These are phyloP conservation scores for Coelastrella sp. DNA, from an alignment of 139 green algal genomes.

Conservation along the genomic window DNA sequence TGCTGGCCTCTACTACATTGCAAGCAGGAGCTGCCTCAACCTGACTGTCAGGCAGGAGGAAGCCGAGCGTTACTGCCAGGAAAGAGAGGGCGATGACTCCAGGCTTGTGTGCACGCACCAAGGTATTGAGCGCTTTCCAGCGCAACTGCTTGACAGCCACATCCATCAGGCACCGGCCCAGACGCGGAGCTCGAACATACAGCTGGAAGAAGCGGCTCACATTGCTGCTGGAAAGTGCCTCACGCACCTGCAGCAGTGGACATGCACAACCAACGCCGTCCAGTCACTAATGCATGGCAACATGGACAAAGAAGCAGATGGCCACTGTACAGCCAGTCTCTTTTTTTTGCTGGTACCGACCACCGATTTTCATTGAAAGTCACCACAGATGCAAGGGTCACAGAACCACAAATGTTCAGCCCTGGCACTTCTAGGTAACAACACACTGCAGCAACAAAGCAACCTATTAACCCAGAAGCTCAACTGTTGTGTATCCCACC, in stretches of 20 bases:
- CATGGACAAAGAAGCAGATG: too few relatives aligned
- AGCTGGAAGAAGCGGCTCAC: constrained; percentile 79
- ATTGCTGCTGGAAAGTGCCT: constrained; percentile 51
- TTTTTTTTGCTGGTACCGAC: too few relatives aligned
- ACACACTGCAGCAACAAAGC: not conserved
- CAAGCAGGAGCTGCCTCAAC: not conserved
- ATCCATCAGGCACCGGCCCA: constrained; percentile 84
- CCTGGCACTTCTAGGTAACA: too few relatives aligned
- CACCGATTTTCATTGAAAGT: too few relatives aligned
- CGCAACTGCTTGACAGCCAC: constrained; percentile 63
- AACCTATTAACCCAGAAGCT: not conserved
- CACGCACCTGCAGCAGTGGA: not conserved
- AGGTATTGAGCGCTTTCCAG: constrained; percentile 64
- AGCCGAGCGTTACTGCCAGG: constrained; percentile 71
- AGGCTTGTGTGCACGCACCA: constrained; percentile 72
- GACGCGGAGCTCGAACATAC: constrained; percentile 71
- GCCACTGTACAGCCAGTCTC: too few relatives aligned
- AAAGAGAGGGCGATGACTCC: constrained; percentile 60
- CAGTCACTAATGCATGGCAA: too few relatives aligned
- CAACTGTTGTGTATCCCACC: constrained; percentile 42
- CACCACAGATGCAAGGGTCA: too few relatives aligned
- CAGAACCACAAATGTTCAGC: too few relatives aligned
- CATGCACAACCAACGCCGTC: too few relatives aligned
- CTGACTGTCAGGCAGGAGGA: constrained; percentile 44
- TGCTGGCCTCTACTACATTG: not conserved